phyloP scores from a whole-genome alignment of 208 protist species.

The Leishmania tarentolae region DNA sequence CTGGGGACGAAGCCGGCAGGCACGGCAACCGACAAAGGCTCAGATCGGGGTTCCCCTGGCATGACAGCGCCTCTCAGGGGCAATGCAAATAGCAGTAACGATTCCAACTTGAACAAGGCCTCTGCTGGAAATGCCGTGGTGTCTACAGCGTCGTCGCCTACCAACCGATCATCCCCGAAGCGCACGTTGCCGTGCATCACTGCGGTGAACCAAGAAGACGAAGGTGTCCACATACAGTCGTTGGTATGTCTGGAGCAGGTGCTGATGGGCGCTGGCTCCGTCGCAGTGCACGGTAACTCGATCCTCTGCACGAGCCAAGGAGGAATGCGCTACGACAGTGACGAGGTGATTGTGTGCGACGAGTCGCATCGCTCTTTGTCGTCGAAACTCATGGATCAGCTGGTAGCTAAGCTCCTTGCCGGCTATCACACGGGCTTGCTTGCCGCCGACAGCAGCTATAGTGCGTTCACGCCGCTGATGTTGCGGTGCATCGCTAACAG shows the following conservation, averaged over 20 bases:
- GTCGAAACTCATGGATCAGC: slow-evolving; percentile 58
- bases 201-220: slow-evolving; percentile 11
- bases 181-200: slow-evolving; percentile 27
- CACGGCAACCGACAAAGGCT: not conserved
- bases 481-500: slow-evolving; percentile 65
- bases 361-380: slow-evolving; percentile 39
- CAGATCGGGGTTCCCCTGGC: not conserved
- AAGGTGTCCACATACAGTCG: slow-evolving; percentile 39
- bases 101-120: not conserved
- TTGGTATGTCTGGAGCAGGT: slow-evolving; percentile 71
- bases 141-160: not conserved
- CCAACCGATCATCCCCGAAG: not conserved
- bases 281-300: slow-evolving; percentile 62
- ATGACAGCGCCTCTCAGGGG: not conserved
- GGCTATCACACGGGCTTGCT: slow-evolving; percentile 70
- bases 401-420: slow-evolving; percentile 58
- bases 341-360: slow-evolving; percentile 68
- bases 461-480: slow-evolving; percentile 71
- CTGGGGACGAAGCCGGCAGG: slow-evolving; percentile 2
- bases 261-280: slow-evolving; percentile 60
- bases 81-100: not conserved
- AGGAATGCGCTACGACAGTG: slow-evolving; percentile 63
- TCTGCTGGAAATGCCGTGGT: not conserved
- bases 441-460: slow-evolving; percentile 70
- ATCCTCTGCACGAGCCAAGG: slow-evolving; percentile 55